These are phyloP conservation scores for Cronartium quercuum DNA, from an alignment of 1,284 basidiomycete species.

Conservation along the genomic window DNA sequence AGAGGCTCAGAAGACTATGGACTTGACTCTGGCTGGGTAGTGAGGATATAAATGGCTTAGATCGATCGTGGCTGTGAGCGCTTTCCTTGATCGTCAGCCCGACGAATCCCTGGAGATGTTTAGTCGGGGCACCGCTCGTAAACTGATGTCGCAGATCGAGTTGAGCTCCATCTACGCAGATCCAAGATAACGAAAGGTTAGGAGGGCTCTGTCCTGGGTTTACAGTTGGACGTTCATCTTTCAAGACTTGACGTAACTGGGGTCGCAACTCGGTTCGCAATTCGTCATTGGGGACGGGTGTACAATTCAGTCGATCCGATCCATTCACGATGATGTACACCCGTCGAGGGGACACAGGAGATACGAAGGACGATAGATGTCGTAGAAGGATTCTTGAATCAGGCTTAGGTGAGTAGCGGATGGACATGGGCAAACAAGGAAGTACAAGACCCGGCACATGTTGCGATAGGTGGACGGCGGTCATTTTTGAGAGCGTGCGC, in stretches of 20 bases:
- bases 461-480: too few species aligned
- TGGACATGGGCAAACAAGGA: too few species aligned
- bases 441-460: too few species aligned
- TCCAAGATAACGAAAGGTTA: not conserved
- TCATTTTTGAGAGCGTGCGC: too few species aligned
- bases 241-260: too few species aligned
- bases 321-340: not conserved
- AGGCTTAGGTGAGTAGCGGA: too few species aligned
- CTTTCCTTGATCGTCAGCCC: not conserved
- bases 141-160: not conserved
- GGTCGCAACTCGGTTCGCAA: not conserved
- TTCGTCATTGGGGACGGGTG: not conserved
- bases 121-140: not conserved
- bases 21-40: not conserved
- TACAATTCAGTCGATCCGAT: not conserved
- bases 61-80: not conserved
- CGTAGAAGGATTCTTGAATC: too few species aligned
- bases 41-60: not conserved
- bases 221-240: not conserved
- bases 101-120: not conserved
- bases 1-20: not conserved
- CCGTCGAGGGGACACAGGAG: too few species aligned
- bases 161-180: not conserved
- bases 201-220: not conserved
- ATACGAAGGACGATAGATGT: too few species aligned